A percentile compares a stretch with the other conserved stretches of the same genome.
Evolutionary conservation across 169 alveolate genomes (phyloP).

Genomic region (Condylostoma magnum): DNA sequence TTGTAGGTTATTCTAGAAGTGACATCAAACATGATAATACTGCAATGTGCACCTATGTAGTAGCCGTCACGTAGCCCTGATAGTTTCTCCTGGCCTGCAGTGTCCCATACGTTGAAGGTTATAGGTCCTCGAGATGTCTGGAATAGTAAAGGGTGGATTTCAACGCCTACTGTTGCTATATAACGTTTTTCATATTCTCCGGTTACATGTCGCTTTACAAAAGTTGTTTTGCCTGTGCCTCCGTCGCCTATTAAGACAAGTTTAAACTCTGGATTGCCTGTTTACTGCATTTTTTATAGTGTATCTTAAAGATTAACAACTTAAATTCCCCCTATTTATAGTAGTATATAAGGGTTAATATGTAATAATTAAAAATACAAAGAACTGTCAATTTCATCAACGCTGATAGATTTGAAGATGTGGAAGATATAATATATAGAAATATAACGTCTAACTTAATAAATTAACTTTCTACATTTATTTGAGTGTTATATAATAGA

Average conservation of each 20-base stretch:
- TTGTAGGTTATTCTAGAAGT: constrained; percentile 99
- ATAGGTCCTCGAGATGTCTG: constrained; percentile 95
- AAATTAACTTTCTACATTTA: too few species aligned
- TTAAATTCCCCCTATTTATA: too few species aligned
- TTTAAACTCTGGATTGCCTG: constrained; percentile 91
- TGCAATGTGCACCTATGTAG: constrained; percentile 98
- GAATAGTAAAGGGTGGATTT: constrained; percentile 96
- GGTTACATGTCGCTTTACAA: constrained; percentile 97
- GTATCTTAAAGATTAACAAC: too few species aligned
- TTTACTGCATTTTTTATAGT: background rate
- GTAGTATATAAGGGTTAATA: too few species aligned
- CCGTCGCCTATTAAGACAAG: constrained; percentile 99
- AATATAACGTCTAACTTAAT: too few species aligned
- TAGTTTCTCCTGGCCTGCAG: constrained; percentile 99
- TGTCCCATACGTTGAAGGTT: constrained; percentile 98
- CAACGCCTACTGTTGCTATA: constrained; percentile 98
- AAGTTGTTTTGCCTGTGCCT: constrained; percentile 99
- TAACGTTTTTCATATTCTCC: constrained; percentile 99
- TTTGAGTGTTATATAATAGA: too few species aligned
- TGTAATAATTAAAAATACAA: too few species aligned
- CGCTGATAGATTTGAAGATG: too few species aligned
- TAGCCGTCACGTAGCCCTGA: constrained; percentile 99
- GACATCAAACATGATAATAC: constrained; percentile 99
- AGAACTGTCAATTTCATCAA: too few species aligned
- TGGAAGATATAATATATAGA: too few species aligned